phyloP scores from a whole-genome alignment of 2,329 filamentous ascomycete genomes.

The Paecilomyces formosus region DNA sequence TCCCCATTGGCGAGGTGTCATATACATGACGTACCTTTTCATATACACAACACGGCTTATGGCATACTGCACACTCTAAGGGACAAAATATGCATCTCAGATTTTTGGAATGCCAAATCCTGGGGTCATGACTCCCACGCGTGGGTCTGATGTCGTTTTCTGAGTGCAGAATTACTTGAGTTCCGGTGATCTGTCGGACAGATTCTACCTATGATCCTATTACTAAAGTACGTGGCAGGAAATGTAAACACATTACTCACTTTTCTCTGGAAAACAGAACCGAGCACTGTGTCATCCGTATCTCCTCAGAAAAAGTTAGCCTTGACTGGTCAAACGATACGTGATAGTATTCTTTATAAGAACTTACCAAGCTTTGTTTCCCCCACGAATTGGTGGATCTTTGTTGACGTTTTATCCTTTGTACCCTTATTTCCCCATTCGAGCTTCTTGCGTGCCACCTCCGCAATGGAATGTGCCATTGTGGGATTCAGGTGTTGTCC shows the following conservation, averaged over 20 bases:
- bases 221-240: not conserved
- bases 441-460: not conserved
- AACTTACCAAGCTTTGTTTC: not conserved
- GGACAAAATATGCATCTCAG: conserved; percentile 23
- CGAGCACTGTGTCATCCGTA: not conserved
- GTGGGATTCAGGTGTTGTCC: not conserved
- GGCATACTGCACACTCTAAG: conserved; percentile 20
- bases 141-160: not conserved
- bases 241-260: not conserved
- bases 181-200: conserved; percentile 10
- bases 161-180: conserved; percentile 2
- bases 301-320: not conserved
- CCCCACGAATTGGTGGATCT: not conserved
- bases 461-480: not conserved
- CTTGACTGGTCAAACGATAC: not conserved
- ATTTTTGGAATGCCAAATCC: conserved; percentile 23
- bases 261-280: not conserved
- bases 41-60: conserved; percentile 24
- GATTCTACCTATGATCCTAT: conserved; percentile 1
- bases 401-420: not conserved
- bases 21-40: conserved; percentile 7
- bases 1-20: conserved; percentile 7
- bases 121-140: conserved; percentile 8
- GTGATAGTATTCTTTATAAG: not conserved
- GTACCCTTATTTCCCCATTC: not conserved